A percentile compares a stretch with the other conserved stretches of the same genome.
Evolutionary conservation across 306 rosid species (phyloP).

Genomic region (Sophora flavescens): DNA sequence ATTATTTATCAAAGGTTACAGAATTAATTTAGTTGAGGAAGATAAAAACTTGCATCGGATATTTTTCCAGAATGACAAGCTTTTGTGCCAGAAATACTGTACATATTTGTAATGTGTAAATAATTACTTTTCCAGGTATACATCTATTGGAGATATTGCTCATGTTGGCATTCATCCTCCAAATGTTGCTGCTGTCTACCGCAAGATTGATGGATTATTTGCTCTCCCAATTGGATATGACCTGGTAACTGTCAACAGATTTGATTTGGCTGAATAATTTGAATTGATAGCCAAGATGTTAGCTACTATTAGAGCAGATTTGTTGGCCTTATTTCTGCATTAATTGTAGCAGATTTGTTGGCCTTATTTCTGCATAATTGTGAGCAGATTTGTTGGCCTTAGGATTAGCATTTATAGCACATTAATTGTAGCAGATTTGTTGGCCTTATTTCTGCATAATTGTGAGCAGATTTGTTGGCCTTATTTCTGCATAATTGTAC

Average conservation of each 20-base stretch:
- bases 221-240: slow-evolving; percentile 88
- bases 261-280: no score
- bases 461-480: no score
- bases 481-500: no score
- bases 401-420: no score
- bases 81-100: slow-evolving; percentile 28
- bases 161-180: slow-evolving; percentile 92
- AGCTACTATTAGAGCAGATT: no score
- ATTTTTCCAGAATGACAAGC: background rate
- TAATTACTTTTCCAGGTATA: slow-evolving; percentile 62
- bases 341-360: no score
- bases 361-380: no score
- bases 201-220: slow-evolving; percentile 70
- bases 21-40: background rate
- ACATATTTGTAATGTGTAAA: slow-evolving; percentile 27
- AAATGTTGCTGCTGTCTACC: slow-evolving; percentile 91
- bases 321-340: no score
- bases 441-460: no score
- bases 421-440: no score
- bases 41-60: background rate
- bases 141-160: slow-evolving; percentile 87
- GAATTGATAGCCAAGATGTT: slow-evolving; percentile 50
- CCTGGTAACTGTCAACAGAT: no score
- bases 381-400: no score
- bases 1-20: background rate